Evolutionary conservation across 2,329 filamentous ascomycete genomes (phyloP), one percentile per base, ranked within the genome.

Genomic region (Calonectria leucothoes): DNA sequence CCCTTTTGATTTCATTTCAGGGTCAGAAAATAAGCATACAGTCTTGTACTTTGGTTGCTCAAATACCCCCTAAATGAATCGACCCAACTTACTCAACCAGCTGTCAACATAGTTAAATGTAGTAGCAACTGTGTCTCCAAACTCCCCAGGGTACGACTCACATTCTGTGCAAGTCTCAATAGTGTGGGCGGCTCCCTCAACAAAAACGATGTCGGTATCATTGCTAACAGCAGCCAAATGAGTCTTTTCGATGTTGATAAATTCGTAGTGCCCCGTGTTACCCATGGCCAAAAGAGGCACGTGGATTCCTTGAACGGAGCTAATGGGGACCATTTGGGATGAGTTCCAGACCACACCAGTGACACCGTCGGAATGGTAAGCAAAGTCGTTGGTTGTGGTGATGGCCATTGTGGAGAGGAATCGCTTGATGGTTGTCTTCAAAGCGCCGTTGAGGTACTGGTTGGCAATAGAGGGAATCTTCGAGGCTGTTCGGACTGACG

Each of bases 181-280:
- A 20, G 63, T 65, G n/a, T 65, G 63, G 3, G 42, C 63, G 12
- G 63, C 63, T 45, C 63, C 63, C 29, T 65, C 63, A 6, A 65
- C 63, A 35, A 65, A 65, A n/a, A 20, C 63, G 51, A 65, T 49
- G 10, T 65, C 63, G n/a, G 63, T 49, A 11, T 65, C 63, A 8
- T 65, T 65, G 42, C 63, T 51, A 11, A 51, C 63, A 11, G 63
- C 42, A 37, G 63, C 63, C 42, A 65, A 23, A n/a, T 65, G 63
- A 10, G 63, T 65, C 42, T 65, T 65, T 33, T 65, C 63, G 11
- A 51, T 65, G 63, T 65, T 65, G 29, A 65, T 51, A 17, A 65
- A 65, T 20, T 65, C 63, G n/a, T 65, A 65, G n/a, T 65, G 63
- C 2, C 63, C 63, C 10, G 63, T 65, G 29, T 65, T 51, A 3